Percentiles rank a stretch among this genome's conserved stretches.
Conservation (phyloP, 192 early-diverging fungal species). For the Coemansia sp. region DNA sequence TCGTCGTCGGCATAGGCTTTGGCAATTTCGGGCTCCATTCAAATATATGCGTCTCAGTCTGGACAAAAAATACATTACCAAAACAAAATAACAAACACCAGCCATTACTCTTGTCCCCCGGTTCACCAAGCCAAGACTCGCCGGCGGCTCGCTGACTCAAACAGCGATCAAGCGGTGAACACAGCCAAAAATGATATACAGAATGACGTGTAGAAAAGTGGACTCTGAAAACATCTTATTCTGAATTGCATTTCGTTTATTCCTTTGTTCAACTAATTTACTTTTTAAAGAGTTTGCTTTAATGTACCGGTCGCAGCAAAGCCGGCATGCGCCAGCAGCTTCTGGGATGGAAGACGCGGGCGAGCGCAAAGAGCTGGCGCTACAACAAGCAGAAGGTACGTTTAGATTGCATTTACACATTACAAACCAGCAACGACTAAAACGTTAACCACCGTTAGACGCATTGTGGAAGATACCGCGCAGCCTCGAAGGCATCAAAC, state of each 20-base stretch:
- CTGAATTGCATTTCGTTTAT: no score
- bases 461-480: conserved; percentile 53
- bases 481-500: conserved; percentile 43
- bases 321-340: conserved; percentile 4
- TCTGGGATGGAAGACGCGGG: neutral
- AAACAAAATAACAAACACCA: neutral
- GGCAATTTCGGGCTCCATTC: neutral
- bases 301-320: conserved; percentile 30
- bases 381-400: conserved; percentile 50
- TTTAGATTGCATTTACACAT: neutral
- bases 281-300: no score
- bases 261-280: no score
- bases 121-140: no score
- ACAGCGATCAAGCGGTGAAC: no score
- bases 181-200: no score
- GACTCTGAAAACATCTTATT: no score
- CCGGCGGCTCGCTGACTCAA: no score
- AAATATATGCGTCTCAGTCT: neutral
- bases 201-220: no score
- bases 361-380: conserved; percentile 48
- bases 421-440: neutral
- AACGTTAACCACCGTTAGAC: conserved; percentile 11
- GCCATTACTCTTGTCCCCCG: no score
- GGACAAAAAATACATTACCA: neutral
- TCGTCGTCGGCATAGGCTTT: conserved; percentile 9